A percentile compares a stretch with the other conserved stretches of the same genome.
phyloP scores from a whole-genome alignment of 169 alveolate genomes.

The Babesia sp. region DNA sequence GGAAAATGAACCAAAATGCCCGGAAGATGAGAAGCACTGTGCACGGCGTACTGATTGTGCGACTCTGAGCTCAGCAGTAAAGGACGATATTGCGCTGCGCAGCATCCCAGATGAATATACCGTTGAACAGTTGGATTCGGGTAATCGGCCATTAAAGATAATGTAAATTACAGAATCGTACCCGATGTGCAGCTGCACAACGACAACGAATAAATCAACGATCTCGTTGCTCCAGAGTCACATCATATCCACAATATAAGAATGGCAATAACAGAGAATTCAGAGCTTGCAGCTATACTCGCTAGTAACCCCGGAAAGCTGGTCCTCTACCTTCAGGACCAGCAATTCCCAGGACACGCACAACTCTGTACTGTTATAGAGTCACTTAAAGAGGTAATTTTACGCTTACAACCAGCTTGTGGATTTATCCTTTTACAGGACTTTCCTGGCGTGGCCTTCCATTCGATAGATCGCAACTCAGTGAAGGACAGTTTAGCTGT shows the following conservation, averaged over 20 bases:
- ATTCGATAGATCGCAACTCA: not conserved
- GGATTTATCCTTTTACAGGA: slow-evolving; percentile 26
- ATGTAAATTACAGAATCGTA: not conserved
- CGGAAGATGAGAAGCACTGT: slow-evolving; percentile 1
- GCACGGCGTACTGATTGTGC: not conserved
- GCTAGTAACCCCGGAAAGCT: slow-evolving; percentile 37
- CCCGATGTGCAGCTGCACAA: slow-evolving; percentile 21
- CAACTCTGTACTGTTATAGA: slow-evolving; percentile 36
- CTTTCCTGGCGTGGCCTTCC: slow-evolving; percentile 31
- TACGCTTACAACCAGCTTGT: not conserved
- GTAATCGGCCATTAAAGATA: not conserved
- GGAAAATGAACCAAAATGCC: slow-evolving; percentile 38
- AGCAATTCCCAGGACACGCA: slow-evolving; percentile 34
- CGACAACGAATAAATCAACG: no score
- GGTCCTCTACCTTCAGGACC: slow-evolving; percentile 42
- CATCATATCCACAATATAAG: no score
- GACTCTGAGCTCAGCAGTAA: not conserved
- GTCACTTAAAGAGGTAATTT: slow-evolving; percentile 32
- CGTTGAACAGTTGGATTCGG: not conserved
- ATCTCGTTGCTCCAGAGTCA: no score
- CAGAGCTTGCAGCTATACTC: slow-evolving; percentile 3
- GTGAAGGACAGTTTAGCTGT: slow-evolving; percentile 8
- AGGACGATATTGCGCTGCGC: not conserved
- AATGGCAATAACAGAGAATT: not conserved
- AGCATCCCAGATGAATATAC: not conserved